Evolutionary conservation across 164 flowering plant species (phyloP), one percentile per base, ranked within the genome.

Genomic region (Malania oleifera): DNA sequence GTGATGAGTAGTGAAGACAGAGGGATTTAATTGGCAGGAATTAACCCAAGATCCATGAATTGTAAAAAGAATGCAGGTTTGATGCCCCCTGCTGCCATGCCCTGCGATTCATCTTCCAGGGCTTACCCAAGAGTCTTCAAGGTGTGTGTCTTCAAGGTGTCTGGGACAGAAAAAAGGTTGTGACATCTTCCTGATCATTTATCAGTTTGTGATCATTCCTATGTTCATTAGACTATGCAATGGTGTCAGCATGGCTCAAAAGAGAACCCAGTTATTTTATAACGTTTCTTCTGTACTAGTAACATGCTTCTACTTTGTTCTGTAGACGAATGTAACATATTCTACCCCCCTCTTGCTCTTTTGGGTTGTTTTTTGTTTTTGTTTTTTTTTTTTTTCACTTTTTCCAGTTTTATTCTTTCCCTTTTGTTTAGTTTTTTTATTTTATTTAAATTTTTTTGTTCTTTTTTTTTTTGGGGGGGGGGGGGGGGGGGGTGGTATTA

Each of bases 241-340:
- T 1, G 31, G 31, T 17, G 46, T 10, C 24, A 46, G 22, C 39
- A 4, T 31, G 9, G 45, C 53, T 27, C 18, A 40, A 15, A 56
- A 47, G 25, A 39, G 23, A 59, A 55, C 60, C 64, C 61, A 31
- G 40, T 62, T 62, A n/a, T 43, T 62, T 62, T n/a, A n/a, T n/a
- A n/a, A n/a, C n/a, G n/a, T n/a, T n/a, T n/a, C n/a, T n/a, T n/a
- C n/a, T n/a, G n/a, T n/a, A n/a, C n/a, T n/a, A n/a, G n/a, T n/a
- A n/a, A n/a, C n/a, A n/a, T n/a, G n/a, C n/a, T n/a, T n/a, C n/a
- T n/a, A n/a, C n/a, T n/a, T n/a, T n/a, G n/a, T n/a, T n/a, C n/a
- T n/a, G n/a, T n/a, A n/a, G n/a, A n/a, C n/a, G n/a, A n/a, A n/a
- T n/a, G n/a, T n/a, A n/a, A n/a, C n/a, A n/a, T n/a, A n/a, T n/a